These are phyloP conservation scores for Trichoderma guizhouense DNA, from an alignment of 2,329 filamentous ascomycete species.

Conservation along the genomic window DNA sequence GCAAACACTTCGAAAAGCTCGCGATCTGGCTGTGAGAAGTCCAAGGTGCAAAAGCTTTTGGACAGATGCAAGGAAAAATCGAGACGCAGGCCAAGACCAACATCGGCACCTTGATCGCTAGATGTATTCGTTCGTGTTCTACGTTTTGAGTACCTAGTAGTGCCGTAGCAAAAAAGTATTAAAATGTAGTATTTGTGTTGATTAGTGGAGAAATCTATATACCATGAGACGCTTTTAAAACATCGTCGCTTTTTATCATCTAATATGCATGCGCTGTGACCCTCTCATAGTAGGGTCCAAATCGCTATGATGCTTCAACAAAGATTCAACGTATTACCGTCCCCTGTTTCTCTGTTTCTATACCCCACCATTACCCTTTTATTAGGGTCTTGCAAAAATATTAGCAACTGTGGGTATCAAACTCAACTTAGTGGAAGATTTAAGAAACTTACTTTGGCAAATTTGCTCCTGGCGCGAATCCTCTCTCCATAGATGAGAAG, in stretches of 20 bases:
- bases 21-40: slow-evolving; percentile 1
- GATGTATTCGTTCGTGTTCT: background rate
- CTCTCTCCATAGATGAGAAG: slow-evolving; percentile 72
- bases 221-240: background rate
- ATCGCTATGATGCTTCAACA: background rate
- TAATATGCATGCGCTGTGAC: background rate
- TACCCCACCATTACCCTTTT: background rate
- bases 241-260: background rate
- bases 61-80: background rate
- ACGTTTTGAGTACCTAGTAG: background rate
- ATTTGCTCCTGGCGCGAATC: slow-evolving; percentile 72
- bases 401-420: background rate
- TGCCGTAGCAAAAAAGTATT: background rate
- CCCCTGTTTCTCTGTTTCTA: background rate
- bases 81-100: background rate
- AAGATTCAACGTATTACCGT: background rate
- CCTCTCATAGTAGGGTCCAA: background rate
- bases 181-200: background rate
- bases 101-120: slow-evolving; percentile 1
- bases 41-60: slow-evolving; percentile 7
- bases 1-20: slow-evolving; percentile 3
- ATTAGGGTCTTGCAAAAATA: background rate
- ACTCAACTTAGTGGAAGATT: no score
- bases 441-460: slow-evolving; percentile 57
- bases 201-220: background rate